Evolutionary conservation across 805 yeast species (phyloP).

Genomic region (Saturnispora hagleri): DNA sequence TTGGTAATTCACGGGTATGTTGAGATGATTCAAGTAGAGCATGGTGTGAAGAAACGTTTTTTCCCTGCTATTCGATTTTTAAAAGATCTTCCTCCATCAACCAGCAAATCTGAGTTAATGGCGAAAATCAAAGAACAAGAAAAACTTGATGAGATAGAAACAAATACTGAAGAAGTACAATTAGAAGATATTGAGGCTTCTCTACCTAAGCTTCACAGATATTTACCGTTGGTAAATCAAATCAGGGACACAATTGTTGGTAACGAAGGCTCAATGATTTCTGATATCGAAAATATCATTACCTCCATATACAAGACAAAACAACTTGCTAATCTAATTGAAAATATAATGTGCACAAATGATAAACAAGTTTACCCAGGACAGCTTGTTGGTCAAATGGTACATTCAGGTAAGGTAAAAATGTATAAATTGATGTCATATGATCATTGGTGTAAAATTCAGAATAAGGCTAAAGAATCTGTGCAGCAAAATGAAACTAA

Average conservation of each 20-base stretch:
- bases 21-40: constrained; percentile 19
- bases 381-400: constrained; percentile 11
- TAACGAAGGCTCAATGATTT: constrained; percentile 48
- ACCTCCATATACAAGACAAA: constrained; percentile 35
- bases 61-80: constrained; percentile 20
- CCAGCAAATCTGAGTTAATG: constrained; percentile 7
- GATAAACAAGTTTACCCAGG: constrained; percentile 14
- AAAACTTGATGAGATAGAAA: constrained; percentile 15
- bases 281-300: constrained; percentile 39
- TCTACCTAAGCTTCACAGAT: constrained; percentile 20
- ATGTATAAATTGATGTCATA: constrained; percentile 42
- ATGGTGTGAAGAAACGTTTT: constrained; percentile 16
- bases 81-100: constrained; percentile 17
- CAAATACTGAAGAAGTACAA: constrained; percentile 25
- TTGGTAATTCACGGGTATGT: constrained; percentile 32
- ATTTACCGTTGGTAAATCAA: constrained; percentile 60
- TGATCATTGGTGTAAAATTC: constrained; percentile 6
- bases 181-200: constrained; percentile 14
- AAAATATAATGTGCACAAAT: constrained; percentile 15
- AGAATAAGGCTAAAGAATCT: not conserved
- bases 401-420: constrained; percentile 54
- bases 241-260: constrained; percentile 39
- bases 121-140: constrained; percentile 10
- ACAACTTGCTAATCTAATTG: constrained; percentile 10
- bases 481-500: not conserved